Base-by-base conservation (phyloP, 2,329 filamentous ascomycete species). In the Alternaria solani region DNA sequence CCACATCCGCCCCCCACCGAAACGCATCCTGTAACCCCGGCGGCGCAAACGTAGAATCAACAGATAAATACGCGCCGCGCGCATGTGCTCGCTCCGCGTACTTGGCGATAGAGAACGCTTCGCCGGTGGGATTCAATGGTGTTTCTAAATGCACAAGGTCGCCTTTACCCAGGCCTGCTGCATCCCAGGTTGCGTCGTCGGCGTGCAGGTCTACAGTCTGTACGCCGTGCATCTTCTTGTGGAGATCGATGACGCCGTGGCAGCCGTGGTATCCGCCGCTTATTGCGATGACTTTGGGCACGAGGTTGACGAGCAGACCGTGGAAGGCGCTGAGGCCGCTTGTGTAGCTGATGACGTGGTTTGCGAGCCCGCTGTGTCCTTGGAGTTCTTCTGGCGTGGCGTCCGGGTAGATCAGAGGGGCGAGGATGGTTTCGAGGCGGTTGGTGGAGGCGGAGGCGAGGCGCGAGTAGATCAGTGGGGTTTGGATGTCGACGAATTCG, bases 131-230 rank as follows among this genome's bases (percentile, higher is more conserved):
- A 79, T 99, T 99, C 39, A 97, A 84, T 0, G 95, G 95, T 5
- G 94, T 98, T 81, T 99, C 95, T 51, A 98, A 84, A 76, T 97
- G 92, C 52, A 99, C 85, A 3, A 98, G 82, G 76, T 98, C 95
- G 3, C 94, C 94, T 3, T 86, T 81, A 25, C 88, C 84, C 3
- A 98, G 84, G 34, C 88, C 86, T 41, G 87, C 86, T 14, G 85
- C 82, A 8, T 88, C 82, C 72, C 88, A 91, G 70, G 90, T 86
- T 14, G 65, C 60, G 7, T 81, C 78, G 57, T 68, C 62, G 41
- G 82, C 80, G 62, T 81, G 79, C 6, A 98, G 85, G 23, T 89
- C 85, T 2, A 97, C 83, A 66, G 90, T 86, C 75, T 89, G 80
- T 26, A 96, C 86, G 0, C 91, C 90, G 26, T 89, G 92, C 51